Evolutionary conservation across 345 rosid species (phyloP).

Genomic region (rapeseed (Brassica napus)): Da-Ae NC_063447.1:11069501-11070000

Average conservation of each 20-base stretch:
- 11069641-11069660: constrained; percentile 25
- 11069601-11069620: background rate
- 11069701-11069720: constrained; percentile 14
- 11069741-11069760: background rate
- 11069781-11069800: constrained; percentile 10
- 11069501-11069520: too few species aligned
- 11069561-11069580: background rate
- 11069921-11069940: background rate
- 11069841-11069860: constrained; percentile 21
- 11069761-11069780: constrained; percentile 1
- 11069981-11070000: background rate
- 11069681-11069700: constrained; percentile 7
- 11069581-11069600: background rate
- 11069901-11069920: background rate
- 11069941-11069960: background rate
- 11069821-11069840: constrained; percentile 30
- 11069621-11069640: constrained; percentile 21
- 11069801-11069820: constrained; percentile 28
- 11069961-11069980: background rate
- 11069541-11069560: background rate
- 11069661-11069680: background rate
- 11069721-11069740: constrained; percentile 1
- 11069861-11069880: constrained; percentile 25
- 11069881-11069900: background rate
- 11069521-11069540: background rate